Percentiles rank a stretch among this genome's conserved stretches.
These are phyloP conservation scores for Picochlorum sp. DNA, from an alignment of 139 green algal species.

Conservation along the genomic window DNA sequence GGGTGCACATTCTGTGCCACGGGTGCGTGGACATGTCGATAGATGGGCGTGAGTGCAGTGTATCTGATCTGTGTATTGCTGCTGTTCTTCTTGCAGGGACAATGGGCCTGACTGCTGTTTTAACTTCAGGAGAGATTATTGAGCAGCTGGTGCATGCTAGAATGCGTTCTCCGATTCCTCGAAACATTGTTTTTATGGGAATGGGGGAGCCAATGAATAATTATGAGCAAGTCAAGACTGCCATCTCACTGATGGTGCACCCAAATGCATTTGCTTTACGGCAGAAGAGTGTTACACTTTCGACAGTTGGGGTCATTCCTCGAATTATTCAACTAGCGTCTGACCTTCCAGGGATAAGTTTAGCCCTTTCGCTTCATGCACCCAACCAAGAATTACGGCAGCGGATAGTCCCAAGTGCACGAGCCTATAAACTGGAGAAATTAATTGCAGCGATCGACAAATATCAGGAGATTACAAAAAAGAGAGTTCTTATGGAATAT, in stretches of 20 bases:
- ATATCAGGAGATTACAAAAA: slow-evolving; percentile 46
- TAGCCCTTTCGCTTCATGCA: slow-evolving; percentile 91
- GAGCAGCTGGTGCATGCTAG: slow-evolving; percentile 88
- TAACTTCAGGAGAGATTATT: slow-evolving; percentile 87
- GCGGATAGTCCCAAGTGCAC: slow-evolving; percentile 80
- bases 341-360: slow-evolving; percentile 77
- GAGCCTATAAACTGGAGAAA: slow-evolving; percentile 70
- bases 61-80: too few relatives aligned
- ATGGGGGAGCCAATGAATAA: slow-evolving; percentile 98
- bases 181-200: slow-evolving; percentile 97
- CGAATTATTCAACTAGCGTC: slow-evolving; percentile 60
- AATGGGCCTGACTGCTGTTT: slow-evolving; percentile 83
- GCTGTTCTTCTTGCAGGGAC: slow-evolving; percentile 35
- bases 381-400: slow-evolving; percentile 72
- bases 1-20: slow-evolving; percentile 97
- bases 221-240: slow-evolving; percentile 70
- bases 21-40: slow-evolving; percentile 7
- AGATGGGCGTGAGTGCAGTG: too few relatives aligned
- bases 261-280: slow-evolving; percentile 59
- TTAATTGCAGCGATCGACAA: slow-evolving; percentile 73
- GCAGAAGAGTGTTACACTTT: slow-evolving; percentile 73
- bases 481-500: slow-evolving; percentile 91
- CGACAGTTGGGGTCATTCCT: slow-evolving; percentile 78
- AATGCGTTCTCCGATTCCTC: slow-evolving; percentile 19
- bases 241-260: slow-evolving; percentile 67